Evolutionary conservation across 164 flowering plant genomes (phyloP).

Genomic region (Piper betle): DNA sequence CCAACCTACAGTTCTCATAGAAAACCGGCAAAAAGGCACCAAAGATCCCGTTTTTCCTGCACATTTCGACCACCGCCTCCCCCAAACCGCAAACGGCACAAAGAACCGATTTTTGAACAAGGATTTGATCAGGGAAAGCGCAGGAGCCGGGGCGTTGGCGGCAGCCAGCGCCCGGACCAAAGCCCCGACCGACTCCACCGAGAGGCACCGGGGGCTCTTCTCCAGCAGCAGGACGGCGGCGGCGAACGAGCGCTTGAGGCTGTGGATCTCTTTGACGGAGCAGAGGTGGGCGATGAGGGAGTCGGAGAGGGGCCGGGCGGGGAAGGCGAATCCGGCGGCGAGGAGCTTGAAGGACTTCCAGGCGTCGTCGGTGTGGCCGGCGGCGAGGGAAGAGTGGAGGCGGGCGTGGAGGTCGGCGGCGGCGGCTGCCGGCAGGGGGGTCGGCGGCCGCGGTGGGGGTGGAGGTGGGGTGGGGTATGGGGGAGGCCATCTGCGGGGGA

Average conservation of each 20-base stretch:
- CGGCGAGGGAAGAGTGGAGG: no score
- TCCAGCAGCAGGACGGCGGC: slow-evolving; percentile 52
- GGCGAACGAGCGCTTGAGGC: slow-evolving; percentile 84
- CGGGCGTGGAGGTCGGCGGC: no score
- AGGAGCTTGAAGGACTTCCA: slow-evolving; percentile 87
- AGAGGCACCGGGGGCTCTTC: slow-evolving; percentile 40
- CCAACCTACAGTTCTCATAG: slow-evolving; percentile 60
- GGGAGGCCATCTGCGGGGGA: no score
- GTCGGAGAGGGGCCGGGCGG: slow-evolving; percentile 52
- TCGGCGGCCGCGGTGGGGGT: no score
- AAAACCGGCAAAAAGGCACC: slow-evolving; percentile 47
- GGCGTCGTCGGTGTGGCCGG: no score
- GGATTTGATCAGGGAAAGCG: slow-evolving; percentile 60
- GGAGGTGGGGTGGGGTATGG: no score
- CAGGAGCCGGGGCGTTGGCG: no score
- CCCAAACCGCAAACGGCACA: slow-evolving; percentile 66
- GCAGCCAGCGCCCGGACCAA: no score
- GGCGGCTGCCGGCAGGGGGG: no score
- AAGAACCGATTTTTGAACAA: slow-evolving; percentile 74
- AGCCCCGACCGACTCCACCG: slow-evolving; percentile 29
- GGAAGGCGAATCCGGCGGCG: slow-evolving; percentile 34
- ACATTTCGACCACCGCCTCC: slow-evolving; percentile 38
- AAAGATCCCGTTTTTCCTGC: slow-evolving; percentile 52
- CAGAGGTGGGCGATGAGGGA: slow-evolving; percentile 59
- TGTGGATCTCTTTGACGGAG: slow-evolving; percentile 42